Conservation (phyloP, 768 basidiomycete species). For the Tulasnella sp. region DNA sequence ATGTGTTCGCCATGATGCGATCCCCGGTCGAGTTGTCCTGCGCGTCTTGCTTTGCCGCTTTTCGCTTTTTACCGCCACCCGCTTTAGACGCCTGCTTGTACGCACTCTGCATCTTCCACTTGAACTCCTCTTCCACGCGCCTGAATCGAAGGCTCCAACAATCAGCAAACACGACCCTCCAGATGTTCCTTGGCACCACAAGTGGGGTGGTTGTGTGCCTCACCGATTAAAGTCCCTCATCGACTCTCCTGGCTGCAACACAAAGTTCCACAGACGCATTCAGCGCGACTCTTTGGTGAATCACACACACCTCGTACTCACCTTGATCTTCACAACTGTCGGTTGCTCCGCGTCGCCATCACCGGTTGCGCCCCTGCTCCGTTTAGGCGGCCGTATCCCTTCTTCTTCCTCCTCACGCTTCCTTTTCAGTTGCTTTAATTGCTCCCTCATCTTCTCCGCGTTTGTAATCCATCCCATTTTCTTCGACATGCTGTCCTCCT, state of each 20-base stretch:
- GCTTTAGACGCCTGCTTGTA: neutral
- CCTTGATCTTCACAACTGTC: slow-evolving; percentile 16
- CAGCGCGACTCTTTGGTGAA: neutral
- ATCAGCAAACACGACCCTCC: neutral
- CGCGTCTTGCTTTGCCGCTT: neutral
- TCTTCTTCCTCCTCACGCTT: slow-evolving; percentile 23
- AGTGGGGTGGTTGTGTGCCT: neutral
- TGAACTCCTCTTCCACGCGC: slow-evolving; percentile 21
- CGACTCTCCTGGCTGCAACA: slow-evolving; percentile 16
- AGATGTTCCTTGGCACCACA: neutral
- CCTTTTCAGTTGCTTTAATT: slow-evolving; percentile 15
- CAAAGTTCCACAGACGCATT: neutral
- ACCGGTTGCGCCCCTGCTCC: neutral
- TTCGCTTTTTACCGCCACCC: neutral
- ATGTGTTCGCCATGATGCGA: neutral
- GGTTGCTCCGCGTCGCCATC: neutral
- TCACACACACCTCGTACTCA: neutral
- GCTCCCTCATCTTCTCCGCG: slow-evolving; percentile 18
- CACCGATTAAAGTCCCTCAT: slow-evolving; percentile 20
- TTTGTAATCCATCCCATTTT: slow-evolving; percentile 20
- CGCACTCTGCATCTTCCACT: slow-evolving; percentile 16
- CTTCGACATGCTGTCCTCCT: slow-evolving; percentile 16
- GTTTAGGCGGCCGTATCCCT: slow-evolving; percentile 7
- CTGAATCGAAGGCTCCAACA: neutral
- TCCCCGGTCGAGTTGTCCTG: neutral